Evolutionary conservation across 2,329 filamentous ascomycete genomes (phyloP).

Genomic region (Monosporascus sp.): DNA sequence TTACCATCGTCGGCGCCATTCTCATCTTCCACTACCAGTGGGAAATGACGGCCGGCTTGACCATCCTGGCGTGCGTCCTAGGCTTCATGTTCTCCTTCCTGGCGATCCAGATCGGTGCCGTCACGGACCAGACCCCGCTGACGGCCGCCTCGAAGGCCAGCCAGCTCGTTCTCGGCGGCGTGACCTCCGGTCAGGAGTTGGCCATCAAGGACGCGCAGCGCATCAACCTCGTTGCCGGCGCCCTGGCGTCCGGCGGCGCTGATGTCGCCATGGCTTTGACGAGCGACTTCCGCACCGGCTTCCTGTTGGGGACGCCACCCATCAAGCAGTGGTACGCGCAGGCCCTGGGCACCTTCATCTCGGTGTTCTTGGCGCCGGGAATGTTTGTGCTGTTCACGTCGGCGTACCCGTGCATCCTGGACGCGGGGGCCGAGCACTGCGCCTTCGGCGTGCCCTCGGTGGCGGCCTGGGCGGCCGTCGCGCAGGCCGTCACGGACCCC

Average conservation of each 20-base stretch:
- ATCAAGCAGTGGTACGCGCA: conserved; percentile 63
- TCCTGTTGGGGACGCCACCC: conserved; percentile 59
- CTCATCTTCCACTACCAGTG: conserved; percentile 47
- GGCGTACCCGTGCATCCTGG: conserved; percentile 63
- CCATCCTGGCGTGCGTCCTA: conserved; percentile 49
- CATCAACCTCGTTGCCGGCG: conserved; percentile 61
- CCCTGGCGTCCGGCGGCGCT: conserved; percentile 50
- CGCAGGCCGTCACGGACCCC: conserved; percentile 54
- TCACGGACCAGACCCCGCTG: conserved; percentile 58
- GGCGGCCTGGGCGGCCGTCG: conserved; percentile 60
- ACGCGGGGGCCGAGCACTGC: conserved; percentile 42
- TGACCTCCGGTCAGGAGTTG: conserved; percentile 50
- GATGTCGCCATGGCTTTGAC: conserved; percentile 49
- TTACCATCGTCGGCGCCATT: conserved; percentile 44
- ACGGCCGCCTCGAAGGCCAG: conserved; percentile 64
- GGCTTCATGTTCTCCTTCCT: conserved; percentile 58
- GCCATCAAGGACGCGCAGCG: conserved; percentile 47
- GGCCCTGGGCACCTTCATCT: conserved; percentile 54
- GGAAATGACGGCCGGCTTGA: conserved; percentile 51
- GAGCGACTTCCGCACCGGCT: conserved; percentile 62
- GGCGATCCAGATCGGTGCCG: conserved; percentile 54
- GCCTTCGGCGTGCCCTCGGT: conserved; percentile 59
- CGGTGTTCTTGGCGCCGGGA: conserved; percentile 61
- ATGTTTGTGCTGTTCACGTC: conserved; percentile 63
- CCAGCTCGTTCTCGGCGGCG: conserved; percentile 62